Evolutionary conservation across 1,284 basidiomycete species (phyloP).

Genomic region (Puccinia novopanici): DNA sequence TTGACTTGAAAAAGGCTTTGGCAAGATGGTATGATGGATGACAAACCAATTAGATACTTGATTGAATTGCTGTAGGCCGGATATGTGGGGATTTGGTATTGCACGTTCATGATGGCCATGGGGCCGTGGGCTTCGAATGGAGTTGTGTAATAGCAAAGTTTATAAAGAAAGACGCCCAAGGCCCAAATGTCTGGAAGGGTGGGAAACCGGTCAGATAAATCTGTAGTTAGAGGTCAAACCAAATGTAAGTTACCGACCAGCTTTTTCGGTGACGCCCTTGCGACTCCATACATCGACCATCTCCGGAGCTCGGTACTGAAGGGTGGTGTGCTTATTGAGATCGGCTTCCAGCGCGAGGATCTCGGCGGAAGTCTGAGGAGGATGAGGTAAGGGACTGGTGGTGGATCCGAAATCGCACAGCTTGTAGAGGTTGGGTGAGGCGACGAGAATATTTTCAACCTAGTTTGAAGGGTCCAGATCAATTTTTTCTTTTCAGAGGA

Average conservation of each 20-base stretch:
- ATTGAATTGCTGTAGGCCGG: conserved; percentile 86
- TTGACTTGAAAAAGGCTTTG: conserved; percentile 5
- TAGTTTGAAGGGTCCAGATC: conserved; percentile 48
- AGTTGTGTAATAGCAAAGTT: conserved; percentile 95
- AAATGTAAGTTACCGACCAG: conserved; percentile 61
- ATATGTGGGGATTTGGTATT: conserved; percentile 89
- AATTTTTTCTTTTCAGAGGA: neutral
- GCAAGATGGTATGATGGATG: conserved; percentile 25
- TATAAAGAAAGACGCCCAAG: conserved; percentile 74
- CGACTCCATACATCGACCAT: conserved; percentile 91
- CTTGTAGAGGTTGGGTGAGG: conserved; percentile 79
- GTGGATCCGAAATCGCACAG: conserved; percentile 98
- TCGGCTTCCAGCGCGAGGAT: conserved; percentile 85
- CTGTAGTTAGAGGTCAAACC: neutral
- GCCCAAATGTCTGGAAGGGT: conserved; percentile 70
- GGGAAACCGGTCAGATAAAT: neutral
- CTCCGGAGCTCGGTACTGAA: conserved; percentile 95
- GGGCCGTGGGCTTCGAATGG: conserved; percentile 97
- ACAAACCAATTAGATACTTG: conserved; percentile 81
- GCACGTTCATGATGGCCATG: conserved; percentile 91
- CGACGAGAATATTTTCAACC: conserved; percentile 92
- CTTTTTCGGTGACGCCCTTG: conserved; percentile 83
- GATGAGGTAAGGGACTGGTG: conserved; percentile 69
- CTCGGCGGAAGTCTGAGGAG: conserved; percentile 75
- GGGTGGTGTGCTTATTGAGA: conserved; percentile 88